These are phyloP conservation scores for Pseudocercospora fijiensis DNA, from an alignment of 2,329 filamentous ascomycete genomes.

Conservation along the genomic window DNA sequence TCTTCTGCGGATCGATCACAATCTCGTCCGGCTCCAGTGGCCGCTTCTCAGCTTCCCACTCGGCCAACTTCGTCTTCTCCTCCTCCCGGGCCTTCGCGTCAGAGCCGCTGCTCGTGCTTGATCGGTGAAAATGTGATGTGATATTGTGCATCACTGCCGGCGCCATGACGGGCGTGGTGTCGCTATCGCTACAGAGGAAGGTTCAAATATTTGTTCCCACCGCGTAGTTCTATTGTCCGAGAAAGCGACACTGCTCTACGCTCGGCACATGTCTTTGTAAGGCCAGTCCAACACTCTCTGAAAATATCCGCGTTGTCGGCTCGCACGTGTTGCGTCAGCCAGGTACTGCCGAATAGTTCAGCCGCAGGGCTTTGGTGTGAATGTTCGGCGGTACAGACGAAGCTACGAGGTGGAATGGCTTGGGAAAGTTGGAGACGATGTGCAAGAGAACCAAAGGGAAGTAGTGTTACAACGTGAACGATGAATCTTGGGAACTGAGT, in stretches of 20 bases:
- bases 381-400: constrained; percentile 2
- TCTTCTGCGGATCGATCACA: constrained; percentile 44
- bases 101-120: constrained; percentile 32
- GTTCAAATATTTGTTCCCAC: not conserved
- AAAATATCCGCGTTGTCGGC: not conserved
- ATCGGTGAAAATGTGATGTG: constrained; percentile 39
- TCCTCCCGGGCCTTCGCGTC: constrained; percentile 44
- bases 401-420: constrained; percentile 5
- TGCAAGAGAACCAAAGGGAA: not conserved
- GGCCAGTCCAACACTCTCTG: not conserved
- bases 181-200: not conserved
- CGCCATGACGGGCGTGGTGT: constrained; percentile 29
- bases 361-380: not conserved
- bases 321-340: constrained; percentile 1
- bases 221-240: not conserved
- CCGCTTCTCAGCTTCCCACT: constrained; percentile 49
- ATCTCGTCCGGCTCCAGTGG: constrained; percentile 47
- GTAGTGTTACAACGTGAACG: not conserved
- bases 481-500: not conserved
- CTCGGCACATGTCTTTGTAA: constrained; percentile 3
- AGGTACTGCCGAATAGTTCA: constrained; percentile 3
- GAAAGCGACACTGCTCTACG: not conserved
- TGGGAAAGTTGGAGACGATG: not conserved
- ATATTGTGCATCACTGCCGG: constrained; percentile 39
- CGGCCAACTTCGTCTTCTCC: constrained; percentile 48